These are phyloP conservation scores for Trichoderma sp. DNA, from an alignment of 2,329 filamentous ascomycete species.

Conservation along the genomic window DNA sequence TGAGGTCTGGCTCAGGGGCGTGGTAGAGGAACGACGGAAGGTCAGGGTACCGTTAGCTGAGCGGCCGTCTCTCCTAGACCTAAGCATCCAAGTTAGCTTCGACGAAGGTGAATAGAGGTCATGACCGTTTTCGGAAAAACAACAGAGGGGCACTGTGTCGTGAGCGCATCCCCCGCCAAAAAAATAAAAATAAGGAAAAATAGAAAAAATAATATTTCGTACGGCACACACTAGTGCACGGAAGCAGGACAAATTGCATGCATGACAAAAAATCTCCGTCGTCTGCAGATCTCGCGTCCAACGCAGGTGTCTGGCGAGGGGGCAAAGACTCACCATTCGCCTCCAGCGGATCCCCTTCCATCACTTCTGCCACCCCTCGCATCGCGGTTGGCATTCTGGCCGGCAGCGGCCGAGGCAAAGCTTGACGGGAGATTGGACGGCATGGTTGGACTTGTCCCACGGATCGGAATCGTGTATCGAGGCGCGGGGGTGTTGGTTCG, in stretches of 20 bases:
- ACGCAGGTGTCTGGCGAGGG: conserved; percentile 11
- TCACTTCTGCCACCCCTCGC: conserved; percentile 60
- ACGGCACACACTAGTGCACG: neutral
- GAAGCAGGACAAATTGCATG: conserved; percentile 20
- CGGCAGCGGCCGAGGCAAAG: conserved; percentile 81
- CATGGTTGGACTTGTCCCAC: conserved; percentile 46
- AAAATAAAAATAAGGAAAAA: neutral
- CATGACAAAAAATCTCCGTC: conserved; percentile 26
- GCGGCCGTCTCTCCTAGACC: conserved; percentile 60
- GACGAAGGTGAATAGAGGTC: neutral
- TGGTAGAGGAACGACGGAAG: conserved; percentile 64
- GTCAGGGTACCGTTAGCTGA: conserved; percentile 64
- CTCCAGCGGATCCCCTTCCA: conserved; percentile 57
- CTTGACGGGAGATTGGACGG: conserved; percentile 77
- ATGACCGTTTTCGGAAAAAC: conserved; percentile 6
- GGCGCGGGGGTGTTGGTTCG: conserved; percentile 21
- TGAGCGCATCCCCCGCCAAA: conserved; percentile 11
- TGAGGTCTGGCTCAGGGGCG: conserved; percentile 48
- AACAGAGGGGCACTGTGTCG: conserved; percentile 1
- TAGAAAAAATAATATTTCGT: neutral
- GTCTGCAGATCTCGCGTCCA: neutral
- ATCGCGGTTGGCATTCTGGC: conserved; percentile 66
- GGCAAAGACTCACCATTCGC: conserved; percentile 67
- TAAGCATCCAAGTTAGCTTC: conserved; percentile 33
- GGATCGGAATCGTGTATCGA: conserved; percentile 15